Evolutionary conservation across 768 basidiomycete species (phyloP).

Genomic region (Amanita molliuscula): DNA sequence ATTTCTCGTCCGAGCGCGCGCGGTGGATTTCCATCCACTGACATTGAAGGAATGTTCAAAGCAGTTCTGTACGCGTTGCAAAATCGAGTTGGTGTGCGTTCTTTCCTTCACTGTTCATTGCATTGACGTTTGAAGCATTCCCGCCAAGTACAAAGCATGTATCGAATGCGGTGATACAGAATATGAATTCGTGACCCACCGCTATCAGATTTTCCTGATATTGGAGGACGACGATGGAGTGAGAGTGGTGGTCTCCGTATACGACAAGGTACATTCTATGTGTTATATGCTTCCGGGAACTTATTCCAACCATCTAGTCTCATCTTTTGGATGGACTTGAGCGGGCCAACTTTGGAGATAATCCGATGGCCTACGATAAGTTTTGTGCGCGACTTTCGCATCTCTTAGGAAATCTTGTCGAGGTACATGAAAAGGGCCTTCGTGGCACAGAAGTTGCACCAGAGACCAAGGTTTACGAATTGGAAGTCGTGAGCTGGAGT

Average conservation of each 20-base stretch:
- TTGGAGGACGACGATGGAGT: slow-evolving; percentile 39
- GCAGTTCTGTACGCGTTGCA: slow-evolving; percentile 43
- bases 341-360: slow-evolving; percentile 30
- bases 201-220: slow-evolving; percentile 38
- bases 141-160: slow-evolving; percentile 32
- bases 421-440: slow-evolving; percentile 23
- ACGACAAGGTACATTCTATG: slow-evolving; percentile 27
- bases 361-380: slow-evolving; percentile 23
- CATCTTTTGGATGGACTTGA: slow-evolving; percentile 32
- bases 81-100: slow-evolving; percentile 29
- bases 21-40: slow-evolving; percentile 47
- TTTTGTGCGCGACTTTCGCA: slow-evolving; percentile 33
- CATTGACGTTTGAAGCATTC: slow-evolving; percentile 26
- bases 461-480: neutral
- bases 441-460: neutral
- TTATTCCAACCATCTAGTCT: slow-evolving; percentile 20
- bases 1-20: slow-evolving; percentile 37
- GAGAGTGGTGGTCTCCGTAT: slow-evolving; percentile 36
- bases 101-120: neutral
- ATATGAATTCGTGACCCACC: slow-evolving; percentile 34
- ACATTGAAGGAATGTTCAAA: slow-evolving; percentile 35
- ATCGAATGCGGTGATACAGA: slow-evolving; percentile 43
- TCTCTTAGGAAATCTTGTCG: slow-evolving; percentile 36
- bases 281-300: neutral
- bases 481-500: slow-evolving; percentile 4